These are phyloP conservation scores for Eutypella sp. DNA, from an alignment of 2,329 filamentous ascomycete genomes.

Conservation along the genomic window DNA sequence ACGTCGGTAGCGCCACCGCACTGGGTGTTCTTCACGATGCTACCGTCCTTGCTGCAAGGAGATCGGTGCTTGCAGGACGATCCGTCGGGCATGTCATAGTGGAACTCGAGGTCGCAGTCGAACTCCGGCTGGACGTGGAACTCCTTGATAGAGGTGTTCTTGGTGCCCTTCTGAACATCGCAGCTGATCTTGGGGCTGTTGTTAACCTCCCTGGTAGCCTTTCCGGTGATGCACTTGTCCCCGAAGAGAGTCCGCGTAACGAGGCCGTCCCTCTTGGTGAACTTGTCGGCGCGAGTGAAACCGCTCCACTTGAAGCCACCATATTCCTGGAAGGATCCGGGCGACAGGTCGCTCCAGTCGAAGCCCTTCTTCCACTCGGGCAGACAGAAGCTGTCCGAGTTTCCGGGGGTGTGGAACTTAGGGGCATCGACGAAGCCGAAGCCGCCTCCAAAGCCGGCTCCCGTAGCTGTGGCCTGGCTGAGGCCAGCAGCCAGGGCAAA, in stretches of 20 bases:
- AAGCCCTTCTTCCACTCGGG: slow-evolving; percentile 66
- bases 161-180: slow-evolving; percentile 34
- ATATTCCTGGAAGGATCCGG: slow-evolving; percentile 61
- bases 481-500: slow-evolving; percentile 47
- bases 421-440: slow-evolving; percentile 27
- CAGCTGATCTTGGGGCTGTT: slow-evolving; percentile 56
- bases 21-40: slow-evolving; percentile 74
- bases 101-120: slow-evolving; percentile 76
- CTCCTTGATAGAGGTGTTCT: slow-evolving; percentile 69
- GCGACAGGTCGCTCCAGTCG: slow-evolving; percentile 60
- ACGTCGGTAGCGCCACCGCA: slow-evolving; percentile 88
- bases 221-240: slow-evolving; percentile 58
- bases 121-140: slow-evolving; percentile 71
- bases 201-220: slow-evolving; percentile 39
- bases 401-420: slow-evolving; percentile 62
- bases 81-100: slow-evolving; percentile 82
- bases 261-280: slow-evolving; percentile 52
- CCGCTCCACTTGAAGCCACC: slow-evolving; percentile 70
- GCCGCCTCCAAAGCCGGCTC: slow-evolving; percentile 22
- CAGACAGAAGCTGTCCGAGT: slow-evolving; percentile 73
- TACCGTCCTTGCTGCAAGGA: slow-evolving; percentile 62
- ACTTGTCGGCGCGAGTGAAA: slow-evolving; percentile 61
- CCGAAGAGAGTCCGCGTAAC: slow-evolving; percentile 43
- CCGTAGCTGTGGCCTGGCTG: slow-evolving; percentile 45
- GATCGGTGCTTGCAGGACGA: slow-evolving; percentile 74